phyloP scores from a whole-genome alignment of 352 stramenopile species.

The Globisporangium acanthophoron region DNA sequence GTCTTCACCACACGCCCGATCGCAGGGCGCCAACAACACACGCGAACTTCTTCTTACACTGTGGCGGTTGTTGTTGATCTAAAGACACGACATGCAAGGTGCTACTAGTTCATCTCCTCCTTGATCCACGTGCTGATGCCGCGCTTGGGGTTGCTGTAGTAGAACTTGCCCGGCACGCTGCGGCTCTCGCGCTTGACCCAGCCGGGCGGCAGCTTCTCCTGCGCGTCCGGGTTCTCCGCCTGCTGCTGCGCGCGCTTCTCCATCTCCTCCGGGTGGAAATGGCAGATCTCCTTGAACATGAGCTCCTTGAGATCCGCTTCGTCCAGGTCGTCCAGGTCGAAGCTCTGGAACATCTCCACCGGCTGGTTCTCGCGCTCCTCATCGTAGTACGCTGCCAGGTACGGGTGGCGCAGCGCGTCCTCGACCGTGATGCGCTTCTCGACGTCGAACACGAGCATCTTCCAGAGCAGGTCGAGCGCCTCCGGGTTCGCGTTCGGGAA shows the following conservation, averaged over 20 bases:
- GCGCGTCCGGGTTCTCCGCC: conserved; percentile 52
- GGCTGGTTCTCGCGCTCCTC: conserved; percentile 56
- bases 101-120: conserved; percentile 64
- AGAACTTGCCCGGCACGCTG: conserved; percentile 83
- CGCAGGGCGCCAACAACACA: background rate
- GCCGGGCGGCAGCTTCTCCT: conserved; percentile 71
- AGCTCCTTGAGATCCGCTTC: conserved; percentile 84
- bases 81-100: background rate
- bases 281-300: conserved; percentile 90
- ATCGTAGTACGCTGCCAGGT: conserved; percentile 89
- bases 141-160: conserved; percentile 88
- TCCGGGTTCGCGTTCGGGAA: conserved; percentile 87
- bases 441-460: conserved; percentile 92
- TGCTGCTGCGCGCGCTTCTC: conserved; percentile 81
- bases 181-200: conserved; percentile 86
- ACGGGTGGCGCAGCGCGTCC: conserved; percentile 94
- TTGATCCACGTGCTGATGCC: conserved; percentile 89
- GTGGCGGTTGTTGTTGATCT: background rate
- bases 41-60: background rate
- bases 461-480: conserved; percentile 78
- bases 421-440: conserved; percentile 94
- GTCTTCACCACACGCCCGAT: background rate
- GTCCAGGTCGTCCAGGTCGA: conserved; percentile 80
- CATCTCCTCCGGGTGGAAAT: conserved; percentile 88
- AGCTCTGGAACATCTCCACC: conserved; percentile 81